These are phyloP conservation scores for Pseudonitzschia multiseries DNA, from an alignment of 108 stramenopile genomes.

Conservation along the genomic window DNA sequence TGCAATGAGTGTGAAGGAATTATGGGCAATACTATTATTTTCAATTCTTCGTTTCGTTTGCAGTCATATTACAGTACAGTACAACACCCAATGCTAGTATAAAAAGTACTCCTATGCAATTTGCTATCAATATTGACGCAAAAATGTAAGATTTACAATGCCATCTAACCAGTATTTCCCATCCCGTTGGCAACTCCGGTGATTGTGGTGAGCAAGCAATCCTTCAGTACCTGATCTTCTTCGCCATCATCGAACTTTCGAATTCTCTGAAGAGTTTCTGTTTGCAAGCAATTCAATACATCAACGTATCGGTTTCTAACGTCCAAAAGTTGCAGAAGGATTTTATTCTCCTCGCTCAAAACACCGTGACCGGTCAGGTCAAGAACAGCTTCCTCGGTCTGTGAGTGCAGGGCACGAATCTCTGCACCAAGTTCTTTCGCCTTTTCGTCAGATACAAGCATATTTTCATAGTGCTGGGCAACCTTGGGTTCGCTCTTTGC, in stretches of 20 bases:
- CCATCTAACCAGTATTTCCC: slow-evolving; percentile 75
- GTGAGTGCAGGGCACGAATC: slow-evolving; percentile 69
- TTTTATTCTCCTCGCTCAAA: slow-evolving; percentile 68
- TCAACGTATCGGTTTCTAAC: slow-evolving; percentile 96
- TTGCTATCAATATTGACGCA: not conserved
- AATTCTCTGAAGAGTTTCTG: slow-evolving; percentile 88
- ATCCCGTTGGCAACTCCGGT: slow-evolving; percentile 97
- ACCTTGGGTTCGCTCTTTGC: slow-evolving; percentile 91
- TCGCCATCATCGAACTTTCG: slow-evolving; percentile 57
- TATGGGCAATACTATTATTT: too few species aligned
- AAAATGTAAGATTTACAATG: not conserved
- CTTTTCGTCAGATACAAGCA: slow-evolving; percentile 75
- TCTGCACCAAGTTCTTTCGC: slow-evolving; percentile 72
- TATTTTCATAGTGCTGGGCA: slow-evolving; percentile 87
- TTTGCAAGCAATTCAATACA: slow-evolving; percentile 93
- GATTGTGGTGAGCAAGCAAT: slow-evolving; percentile 92
- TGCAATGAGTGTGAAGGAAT: too few species aligned
- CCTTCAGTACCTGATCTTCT: slow-evolving; percentile 84
- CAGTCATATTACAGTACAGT: not conserved
- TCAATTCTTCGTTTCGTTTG: too few species aligned
- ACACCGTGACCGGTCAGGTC: slow-evolving; percentile 71
- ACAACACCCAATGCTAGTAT: not conserved
- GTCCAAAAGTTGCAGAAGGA: slow-evolving; percentile 74
- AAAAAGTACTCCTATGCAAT: too few species aligned
- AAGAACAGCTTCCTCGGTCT: slow-evolving; percentile 76